These are phyloP conservation scores for Sicyos baderoa DNA, from an alignment of 306 rosid species.

Conservation along the genomic window DNA sequence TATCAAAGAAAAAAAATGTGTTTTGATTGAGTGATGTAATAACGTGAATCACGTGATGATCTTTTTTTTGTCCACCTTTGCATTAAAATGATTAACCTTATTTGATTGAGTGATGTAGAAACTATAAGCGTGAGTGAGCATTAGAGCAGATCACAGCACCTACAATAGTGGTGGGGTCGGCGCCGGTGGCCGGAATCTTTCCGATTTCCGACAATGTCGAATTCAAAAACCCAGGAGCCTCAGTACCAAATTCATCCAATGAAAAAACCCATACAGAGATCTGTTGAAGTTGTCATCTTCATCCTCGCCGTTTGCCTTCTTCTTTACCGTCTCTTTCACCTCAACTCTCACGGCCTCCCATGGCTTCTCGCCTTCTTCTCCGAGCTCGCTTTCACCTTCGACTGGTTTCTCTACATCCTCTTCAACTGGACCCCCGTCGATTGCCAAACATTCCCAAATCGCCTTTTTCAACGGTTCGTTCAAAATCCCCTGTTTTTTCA, in stretches of 20 bases:
- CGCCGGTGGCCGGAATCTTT: background rate
- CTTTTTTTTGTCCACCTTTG: too few relatives aligned
- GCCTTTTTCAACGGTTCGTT: conserved; percentile 29
- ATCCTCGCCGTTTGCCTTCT: conserved; percentile 39
- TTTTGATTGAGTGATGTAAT: too few relatives aligned
- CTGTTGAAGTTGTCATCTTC: conserved; percentile 6
- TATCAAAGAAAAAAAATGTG: too few relatives aligned
- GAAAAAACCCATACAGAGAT: background rate
- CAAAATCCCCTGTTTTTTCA: background rate
- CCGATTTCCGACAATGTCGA: background rate
- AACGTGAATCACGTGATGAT: too few relatives aligned
- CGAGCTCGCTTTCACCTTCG: conserved; percentile 52
- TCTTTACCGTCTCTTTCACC: conserved; percentile 27
- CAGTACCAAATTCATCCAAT: background rate
- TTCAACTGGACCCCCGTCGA: conserved; percentile 44
- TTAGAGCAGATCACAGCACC: too few relatives aligned
- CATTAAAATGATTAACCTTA: too few relatives aligned
- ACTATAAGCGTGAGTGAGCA: too few relatives aligned
- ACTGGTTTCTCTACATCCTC: conserved; percentile 28
- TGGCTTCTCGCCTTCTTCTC: conserved; percentile 49
- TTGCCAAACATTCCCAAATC: conserved; percentile 29
- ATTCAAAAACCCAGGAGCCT: background rate
- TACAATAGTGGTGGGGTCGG: too few relatives aligned
- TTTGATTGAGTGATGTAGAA: too few relatives aligned
- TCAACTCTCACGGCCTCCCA: background rate